These are phyloP conservation scores for Schizosaccharomyces japonicus DNA, from an alignment of 805 yeast species.

Conservation along the genomic window DNA sequence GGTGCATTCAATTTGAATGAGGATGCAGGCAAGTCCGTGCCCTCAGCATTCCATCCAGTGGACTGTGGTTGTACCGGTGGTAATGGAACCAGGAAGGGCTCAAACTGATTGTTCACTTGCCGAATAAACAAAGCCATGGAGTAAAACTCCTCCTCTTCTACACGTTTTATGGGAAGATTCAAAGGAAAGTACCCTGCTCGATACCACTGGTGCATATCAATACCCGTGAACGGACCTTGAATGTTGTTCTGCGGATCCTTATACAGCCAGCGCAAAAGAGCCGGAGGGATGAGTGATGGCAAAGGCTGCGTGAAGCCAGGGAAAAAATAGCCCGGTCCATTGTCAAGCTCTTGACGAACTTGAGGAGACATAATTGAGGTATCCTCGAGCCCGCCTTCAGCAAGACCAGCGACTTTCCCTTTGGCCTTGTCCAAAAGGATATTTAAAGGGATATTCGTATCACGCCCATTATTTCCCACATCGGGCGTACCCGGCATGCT, in stretches of 20 bases:
- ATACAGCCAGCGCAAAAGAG: slow-evolving; percentile 36
- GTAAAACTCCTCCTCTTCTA: slow-evolving; percentile 27
- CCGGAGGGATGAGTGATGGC: slow-evolving; percentile 18
- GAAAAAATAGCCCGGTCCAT: not conserved
- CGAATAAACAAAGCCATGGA: slow-evolving; percentile 32
- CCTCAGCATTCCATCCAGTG: not conserved
- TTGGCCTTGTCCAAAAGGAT: not conserved
- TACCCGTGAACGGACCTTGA: slow-evolving; percentile 65
- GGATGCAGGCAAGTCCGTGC: not conserved
- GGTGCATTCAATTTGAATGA: no score
- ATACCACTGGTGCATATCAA: slow-evolving; percentile 59
- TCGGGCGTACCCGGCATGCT: no score
- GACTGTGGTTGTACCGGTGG: slow-evolving; percentile 14
- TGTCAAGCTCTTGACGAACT: not conserved
- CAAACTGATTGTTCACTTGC: slow-evolving; percentile 23
- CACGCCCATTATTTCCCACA: no score
- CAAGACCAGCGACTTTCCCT: not conserved
- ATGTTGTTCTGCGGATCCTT: slow-evolving; percentile 43
- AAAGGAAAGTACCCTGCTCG: slow-evolving; percentile 32
- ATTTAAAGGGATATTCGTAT: not conserved
- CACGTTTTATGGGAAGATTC: slow-evolving; percentile 34
- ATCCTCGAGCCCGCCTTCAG: not conserved
- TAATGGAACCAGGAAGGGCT: slow-evolving; percentile 41
- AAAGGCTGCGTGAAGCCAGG: slow-evolving; percentile 9
- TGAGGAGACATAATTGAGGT: not conserved